phyloP scores from a whole-genome alignment of 2,329 filamentous ascomycete species.

The Emergomyces pasteurianus region DNA sequence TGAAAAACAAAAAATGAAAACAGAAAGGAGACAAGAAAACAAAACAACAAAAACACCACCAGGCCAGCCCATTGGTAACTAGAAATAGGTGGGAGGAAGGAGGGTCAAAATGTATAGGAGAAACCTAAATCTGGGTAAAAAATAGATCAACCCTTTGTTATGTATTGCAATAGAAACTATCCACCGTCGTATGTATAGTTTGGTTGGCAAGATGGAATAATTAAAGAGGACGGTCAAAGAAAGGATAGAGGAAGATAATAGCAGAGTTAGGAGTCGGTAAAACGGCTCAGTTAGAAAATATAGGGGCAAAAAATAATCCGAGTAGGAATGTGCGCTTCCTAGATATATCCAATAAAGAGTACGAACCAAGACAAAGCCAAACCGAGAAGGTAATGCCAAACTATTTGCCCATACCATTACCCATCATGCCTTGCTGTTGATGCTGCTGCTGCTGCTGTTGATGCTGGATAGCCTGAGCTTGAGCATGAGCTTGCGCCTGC shows the following conservation, averaged over 20 bases:
- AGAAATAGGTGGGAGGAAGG: neutral
- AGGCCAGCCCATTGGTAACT: constrained; percentile 6
- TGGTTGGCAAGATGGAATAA: neutral
- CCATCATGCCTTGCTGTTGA: constrained; percentile 32
- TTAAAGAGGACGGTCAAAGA: neutral
- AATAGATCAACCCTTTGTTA: neutral
- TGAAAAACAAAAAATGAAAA: constrained; percentile 10
- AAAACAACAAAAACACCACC: constrained; percentile 10
- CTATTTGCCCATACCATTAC: constrained; percentile 28
- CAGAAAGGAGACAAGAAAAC: constrained; percentile 11
- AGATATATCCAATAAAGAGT: neutral
- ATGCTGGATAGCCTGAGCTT: constrained; percentile 16
- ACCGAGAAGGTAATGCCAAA: neutral
- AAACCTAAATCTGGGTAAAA: neutral
- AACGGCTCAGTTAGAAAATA: neutral
- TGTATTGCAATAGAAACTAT: neutral
- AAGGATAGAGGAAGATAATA: neutral
- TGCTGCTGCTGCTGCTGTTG: constrained; percentile 31
- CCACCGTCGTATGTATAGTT: neutral
- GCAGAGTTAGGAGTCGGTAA: neutral
- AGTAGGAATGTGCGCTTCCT: neutral
- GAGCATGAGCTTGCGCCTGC: constrained; percentile 13
- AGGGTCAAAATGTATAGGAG: constrained; percentile 12
- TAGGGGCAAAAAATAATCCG: neutral
- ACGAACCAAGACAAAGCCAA: constrained; percentile 5